A percentile compares a stretch with the other conserved stretches of the same genome.
phyloP scores from a whole-genome alignment of 208 protist genomes.

The Trypanosoma scelopori region DNA sequence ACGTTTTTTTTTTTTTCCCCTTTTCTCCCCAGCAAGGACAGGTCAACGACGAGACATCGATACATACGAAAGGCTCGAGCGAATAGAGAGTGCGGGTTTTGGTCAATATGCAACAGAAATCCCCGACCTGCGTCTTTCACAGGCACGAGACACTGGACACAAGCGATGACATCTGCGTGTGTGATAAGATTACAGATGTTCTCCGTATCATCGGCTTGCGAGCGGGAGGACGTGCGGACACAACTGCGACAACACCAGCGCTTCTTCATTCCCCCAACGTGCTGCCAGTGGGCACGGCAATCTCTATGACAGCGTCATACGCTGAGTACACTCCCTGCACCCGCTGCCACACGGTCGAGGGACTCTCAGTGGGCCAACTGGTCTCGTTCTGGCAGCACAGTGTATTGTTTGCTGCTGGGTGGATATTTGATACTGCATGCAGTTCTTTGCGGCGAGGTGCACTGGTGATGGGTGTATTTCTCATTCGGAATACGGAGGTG shows the following conservation, averaged over 20 bases:
- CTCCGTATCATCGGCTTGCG: conserved; percentile 12
- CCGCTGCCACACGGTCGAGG: conserved; percentile 37
- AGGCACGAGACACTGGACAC: conserved; percentile 26
- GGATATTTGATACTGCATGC: conserved; percentile 13
- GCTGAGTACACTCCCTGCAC: conserved; percentile 44
- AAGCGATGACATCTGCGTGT: conserved; percentile 24
- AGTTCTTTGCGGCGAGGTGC: not conserved
- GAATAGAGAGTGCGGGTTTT: not conserved
- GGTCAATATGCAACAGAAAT: not conserved
- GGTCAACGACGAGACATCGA: no score
- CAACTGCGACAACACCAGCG: not conserved
- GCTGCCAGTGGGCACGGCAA: conserved; percentile 17
- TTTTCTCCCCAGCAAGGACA: not conserved
- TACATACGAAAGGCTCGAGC: no score
- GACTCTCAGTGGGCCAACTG: conserved; percentile 20
- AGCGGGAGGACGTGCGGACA: not conserved
- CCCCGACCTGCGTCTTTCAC: conserved; percentile 23
- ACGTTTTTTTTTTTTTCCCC: no score
- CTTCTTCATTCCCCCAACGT: not conserved
- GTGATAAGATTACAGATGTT: conserved; percentile 16
- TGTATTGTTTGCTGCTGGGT: conserved; percentile 23
- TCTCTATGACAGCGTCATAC: conserved; percentile 46
- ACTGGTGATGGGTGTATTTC: conserved; percentile 42
- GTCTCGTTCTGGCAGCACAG: conserved; percentile 27
- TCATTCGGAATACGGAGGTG: conserved; percentile 22